These are phyloP conservation scores for Nissolia schottii DNA, from an alignment of 306 rosid genomes.

Conservation along the genomic window DNA sequence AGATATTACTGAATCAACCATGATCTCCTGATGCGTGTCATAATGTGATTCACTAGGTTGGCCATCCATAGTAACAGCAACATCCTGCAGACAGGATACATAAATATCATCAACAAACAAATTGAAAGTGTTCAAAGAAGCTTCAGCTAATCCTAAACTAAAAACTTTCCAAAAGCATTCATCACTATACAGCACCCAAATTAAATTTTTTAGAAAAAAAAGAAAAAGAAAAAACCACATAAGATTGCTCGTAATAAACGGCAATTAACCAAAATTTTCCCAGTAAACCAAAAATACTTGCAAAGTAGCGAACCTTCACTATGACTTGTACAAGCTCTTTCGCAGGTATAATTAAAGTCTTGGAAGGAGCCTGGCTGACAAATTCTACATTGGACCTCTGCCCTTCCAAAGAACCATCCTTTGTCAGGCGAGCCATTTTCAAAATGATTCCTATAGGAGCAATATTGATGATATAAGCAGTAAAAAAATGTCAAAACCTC, in stretches of 20 bases:
- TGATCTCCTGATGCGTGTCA: slow-evolving; percentile 60
- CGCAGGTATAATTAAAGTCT: slow-evolving; percentile 67
- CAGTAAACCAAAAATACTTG: slow-evolving; percentile 18
- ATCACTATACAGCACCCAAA: background rate
- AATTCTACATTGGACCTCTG: slow-evolving; percentile 57
- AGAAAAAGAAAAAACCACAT: background rate
- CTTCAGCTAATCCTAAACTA: background rate
- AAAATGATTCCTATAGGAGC: slow-evolving; percentile 62
- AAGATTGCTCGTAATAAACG: background rate
- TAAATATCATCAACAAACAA: slow-evolving; percentile 19
- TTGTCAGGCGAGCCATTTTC: slow-evolving; percentile 80
- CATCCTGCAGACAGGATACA: slow-evolving; percentile 53
- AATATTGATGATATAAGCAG: slow-evolving; percentile 13
- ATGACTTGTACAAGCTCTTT: slow-evolving; percentile 87
- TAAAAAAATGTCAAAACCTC: background rate
- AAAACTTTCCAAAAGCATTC: background rate
- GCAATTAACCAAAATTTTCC: slow-evolving; percentile 2
- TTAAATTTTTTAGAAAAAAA: background rate
- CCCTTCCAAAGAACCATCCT: slow-evolving; percentile 65
- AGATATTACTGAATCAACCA: slow-evolving; percentile 84
- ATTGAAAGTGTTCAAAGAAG: slow-evolving; percentile 5
- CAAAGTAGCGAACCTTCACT: slow-evolving; percentile 64
- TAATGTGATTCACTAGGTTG: slow-evolving; percentile 45
- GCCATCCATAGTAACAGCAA: slow-evolving; percentile 58
- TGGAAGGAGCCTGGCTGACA: slow-evolving; percentile 59